Percentiles rank a stretch among this genome's conserved stretches.
Conservation (phyloP, 208 protist genomes). For the Trypanosomatidae sp. region DNA sequence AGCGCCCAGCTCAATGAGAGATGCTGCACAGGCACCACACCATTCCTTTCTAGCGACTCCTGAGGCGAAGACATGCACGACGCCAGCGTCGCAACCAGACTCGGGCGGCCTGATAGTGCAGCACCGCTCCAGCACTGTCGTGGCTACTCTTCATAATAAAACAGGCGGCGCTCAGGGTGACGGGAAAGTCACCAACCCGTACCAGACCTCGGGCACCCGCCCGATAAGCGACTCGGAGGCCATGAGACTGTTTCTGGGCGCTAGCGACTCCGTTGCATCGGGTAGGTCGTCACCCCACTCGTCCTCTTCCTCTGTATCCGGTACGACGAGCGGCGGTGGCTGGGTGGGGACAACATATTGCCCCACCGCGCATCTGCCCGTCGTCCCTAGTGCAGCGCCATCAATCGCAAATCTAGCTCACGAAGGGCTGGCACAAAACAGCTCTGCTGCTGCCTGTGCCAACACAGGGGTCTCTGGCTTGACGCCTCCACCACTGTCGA, state of each 20-base stretch:
- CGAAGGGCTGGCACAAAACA: not conserved
- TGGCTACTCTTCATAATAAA: not conserved
- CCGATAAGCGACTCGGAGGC: conserved; percentile 20
- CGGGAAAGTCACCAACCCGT: not conserved
- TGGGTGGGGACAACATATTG: not conserved
- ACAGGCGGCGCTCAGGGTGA: not conserved
- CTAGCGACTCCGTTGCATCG: conserved; percentile 6
- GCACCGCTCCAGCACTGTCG: conserved; percentile 7
- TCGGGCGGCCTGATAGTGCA: conserved; percentile 17
- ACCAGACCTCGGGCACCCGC: not conserved
- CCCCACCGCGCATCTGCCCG: not conserved
- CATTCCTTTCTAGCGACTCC: not conserved
- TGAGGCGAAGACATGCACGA: not conserved
- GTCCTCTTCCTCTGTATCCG: conserved; percentile 3
- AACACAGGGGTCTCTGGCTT: not conserved
- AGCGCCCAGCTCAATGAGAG: not conserved
- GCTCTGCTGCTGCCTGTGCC: not conserved
- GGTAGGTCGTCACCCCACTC: conserved; percentile 6
- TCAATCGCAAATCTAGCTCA: not conserved
- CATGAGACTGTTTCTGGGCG: conserved; percentile 24
- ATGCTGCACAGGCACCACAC: not conserved
- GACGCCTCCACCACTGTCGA: not conserved
- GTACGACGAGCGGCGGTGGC: not conserved
- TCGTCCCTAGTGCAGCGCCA: not conserved
- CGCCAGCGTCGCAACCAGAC: not conserved